Evolutionary conservation across 208 protist genomes (phyloP), one percentile per base, ranked within the genome.

Genomic region (Herpetomonas muscarum): DNA sequence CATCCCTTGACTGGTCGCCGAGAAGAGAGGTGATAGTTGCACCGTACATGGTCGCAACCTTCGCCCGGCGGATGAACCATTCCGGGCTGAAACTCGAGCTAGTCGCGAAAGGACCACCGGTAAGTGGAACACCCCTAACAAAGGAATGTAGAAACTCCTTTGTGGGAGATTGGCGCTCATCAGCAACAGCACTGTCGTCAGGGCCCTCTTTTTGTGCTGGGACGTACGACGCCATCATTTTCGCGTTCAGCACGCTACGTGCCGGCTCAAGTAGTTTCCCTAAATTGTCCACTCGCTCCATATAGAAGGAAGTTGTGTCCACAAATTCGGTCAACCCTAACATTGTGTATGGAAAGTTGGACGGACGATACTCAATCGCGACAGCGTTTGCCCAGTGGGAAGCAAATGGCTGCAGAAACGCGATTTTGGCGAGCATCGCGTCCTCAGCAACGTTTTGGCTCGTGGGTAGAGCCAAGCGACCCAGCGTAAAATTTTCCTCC

Each of bases 291-390:
- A 87, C 67, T 10, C 86, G 79, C 63, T 93, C 86, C 56, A 82
- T 81, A 50, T 89, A 82, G 56, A 82, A 87, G 13, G 67, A 78
- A 5, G 71, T 77, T 1, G 72, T 88, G 39, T 93, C 86, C 0
- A 83, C 64, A 79, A 90, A 90, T 54, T 93, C 82, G 0, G 75
- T 64, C 15, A 83, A 0, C 9, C 71, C 78, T 21, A 87, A 80
- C 1, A 80, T 32, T 0, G 86, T 81, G 70, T 85, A 85, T 0
- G 82, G 82, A n/a, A 74, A 36, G 58, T 93, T 93, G 19, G 61
- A 48, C 10, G 78, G 72, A 6, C 48, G 70, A 25, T 79, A 88
- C 53, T 93, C 86, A 1, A 88, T 52, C 15, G 67, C 58, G 13
- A 88, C 76, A 10, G 86, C 86, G 32, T 73, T 67, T 26, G 71